phyloP scores from a whole-genome alignment of 768 basidiomycete species.

The Pulveroboletus sp. region DNA sequence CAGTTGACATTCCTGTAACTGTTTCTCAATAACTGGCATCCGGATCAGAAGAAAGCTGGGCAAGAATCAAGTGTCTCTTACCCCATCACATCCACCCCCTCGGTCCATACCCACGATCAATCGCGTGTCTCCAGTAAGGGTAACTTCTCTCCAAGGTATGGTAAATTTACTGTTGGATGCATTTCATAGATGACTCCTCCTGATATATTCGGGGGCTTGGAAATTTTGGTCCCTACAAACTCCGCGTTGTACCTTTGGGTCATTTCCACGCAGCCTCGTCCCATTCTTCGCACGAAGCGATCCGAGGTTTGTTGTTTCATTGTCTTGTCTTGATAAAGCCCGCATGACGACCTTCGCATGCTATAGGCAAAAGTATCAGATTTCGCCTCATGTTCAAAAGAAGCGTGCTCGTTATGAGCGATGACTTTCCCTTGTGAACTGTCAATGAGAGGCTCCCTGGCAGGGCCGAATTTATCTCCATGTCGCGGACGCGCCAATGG shows the following conservation, averaged over 20 bases:
- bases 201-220: slow-evolving; percentile 9
- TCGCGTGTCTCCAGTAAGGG: slow-evolving; percentile 13
- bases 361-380: slow-evolving; percentile 2
- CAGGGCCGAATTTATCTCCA: slow-evolving; percentile 6
- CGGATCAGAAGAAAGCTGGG: slow-evolving; percentile 6
- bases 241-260: slow-evolving; percentile 13
- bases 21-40: slow-evolving; percentile 9
- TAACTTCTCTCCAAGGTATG: slow-evolving; percentile 6
- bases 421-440: slow-evolving; percentile 1
- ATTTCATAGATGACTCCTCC: not conserved
- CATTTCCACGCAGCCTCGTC: not conserved
- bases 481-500: slow-evolving; percentile 1
- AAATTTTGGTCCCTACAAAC: slow-evolving; percentile 17
- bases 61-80: slow-evolving; percentile 1
- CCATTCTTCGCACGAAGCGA: slow-evolving; percentile 11
- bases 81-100: slow-evolving; percentile 20
- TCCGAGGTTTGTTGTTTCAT: slow-evolving; percentile 10
- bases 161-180: slow-evolving; percentile 5
- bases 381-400: slow-evolving; percentile 17
- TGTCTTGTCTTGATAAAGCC: slow-evolving; percentile 13
- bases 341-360: slow-evolving; percentile 10
- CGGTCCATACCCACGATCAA: slow-evolving; percentile 20
- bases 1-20: not conserved
- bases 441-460: not conserved
- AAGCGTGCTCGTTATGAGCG: slow-evolving; percentile 4